Evolutionary conservation across 1,284 basidiomycete species (phyloP).

Genomic region (Cutaneotrichosporon mucoides): DNA sequence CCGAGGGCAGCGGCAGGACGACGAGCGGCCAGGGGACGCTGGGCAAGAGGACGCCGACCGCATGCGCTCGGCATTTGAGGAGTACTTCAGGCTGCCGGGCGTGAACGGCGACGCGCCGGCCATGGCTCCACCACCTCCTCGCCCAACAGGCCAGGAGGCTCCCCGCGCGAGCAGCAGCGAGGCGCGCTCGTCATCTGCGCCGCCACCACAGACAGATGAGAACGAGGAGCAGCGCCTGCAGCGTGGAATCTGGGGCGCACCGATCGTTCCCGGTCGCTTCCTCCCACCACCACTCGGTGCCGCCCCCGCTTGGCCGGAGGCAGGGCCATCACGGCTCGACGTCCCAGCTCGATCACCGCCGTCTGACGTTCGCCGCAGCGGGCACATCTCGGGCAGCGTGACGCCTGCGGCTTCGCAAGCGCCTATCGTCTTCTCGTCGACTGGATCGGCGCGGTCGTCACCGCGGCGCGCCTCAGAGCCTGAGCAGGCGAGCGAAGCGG

Average conservation of each 20-base stretch:
- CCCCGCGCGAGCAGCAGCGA: too few species aligned
- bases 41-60: conserved; percentile 7
- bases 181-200: neutral
- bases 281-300: conserved; percentile 34
- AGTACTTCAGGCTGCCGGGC: conserved; percentile 36
- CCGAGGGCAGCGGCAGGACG: neutral
- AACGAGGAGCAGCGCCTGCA: conserved; percentile 28
- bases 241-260: conserved; percentile 43
- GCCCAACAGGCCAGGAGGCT: too few species aligned
- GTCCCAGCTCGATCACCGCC: too few species aligned
- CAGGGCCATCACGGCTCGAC: neutral
- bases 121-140: too few species aligned
- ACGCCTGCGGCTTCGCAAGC: conserved; percentile 41
- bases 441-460: neutral
- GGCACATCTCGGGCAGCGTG: conserved; percentile 21
- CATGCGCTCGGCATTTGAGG: conserved; percentile 31
- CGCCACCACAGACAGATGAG: conserved; percentile 7
- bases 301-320: conserved; percentile 15
- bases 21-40: neutral
- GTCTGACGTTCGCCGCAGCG: too few species aligned
- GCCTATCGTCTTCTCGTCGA: conserved; percentile 34
- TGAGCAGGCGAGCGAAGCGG: neutral
- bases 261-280: conserved; percentile 39
- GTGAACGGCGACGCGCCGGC: conserved; percentile 24
- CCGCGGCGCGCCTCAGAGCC: too few species aligned